Evolutionary conservation across 306 rosid genomes (phyloP).

Genomic region (Canavalia ensiformis): DNA sequence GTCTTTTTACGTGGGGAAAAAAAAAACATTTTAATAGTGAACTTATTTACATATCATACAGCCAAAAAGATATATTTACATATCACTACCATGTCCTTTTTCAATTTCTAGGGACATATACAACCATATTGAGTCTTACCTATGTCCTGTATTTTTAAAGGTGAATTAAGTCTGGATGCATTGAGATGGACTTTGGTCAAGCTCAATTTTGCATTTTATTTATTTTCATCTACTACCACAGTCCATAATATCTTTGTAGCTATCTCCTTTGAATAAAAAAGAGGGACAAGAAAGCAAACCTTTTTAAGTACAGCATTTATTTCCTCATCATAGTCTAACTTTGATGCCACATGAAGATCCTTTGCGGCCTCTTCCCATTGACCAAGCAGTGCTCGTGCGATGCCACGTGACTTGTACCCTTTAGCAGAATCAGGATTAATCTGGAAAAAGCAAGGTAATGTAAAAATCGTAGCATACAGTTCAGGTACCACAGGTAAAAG

Average conservation of each 20-base stretch:
- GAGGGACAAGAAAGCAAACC: constrained; percentile 57
- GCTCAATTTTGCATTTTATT: neutral
- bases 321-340: constrained; percentile 85
- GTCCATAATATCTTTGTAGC: neutral
- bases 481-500: neutral
- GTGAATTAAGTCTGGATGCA: constrained; percentile 6
- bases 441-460: constrained; percentile 49
- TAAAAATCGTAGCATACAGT: constrained; percentile 9
- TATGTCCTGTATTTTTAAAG: neutral
- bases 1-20: neutral
- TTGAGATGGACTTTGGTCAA: constrained; percentile 1
- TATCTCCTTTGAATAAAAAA: constrained; percentile 8
- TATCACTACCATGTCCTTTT: constrained; percentile 5
- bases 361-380: constrained; percentile 92
- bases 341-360: constrained; percentile 93
- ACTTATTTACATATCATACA: neutral
- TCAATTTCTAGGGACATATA: neutral
- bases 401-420: constrained; percentile 92
- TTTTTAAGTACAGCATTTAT: constrained; percentile 83
- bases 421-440: constrained; percentile 96
- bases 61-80: neutral
- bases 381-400: constrained; percentile 85
- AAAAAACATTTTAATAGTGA: neutral
- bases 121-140: neutral
- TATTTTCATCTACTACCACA: neutral